Percentiles rank a stretch among this genome's conserved stretches.
phyloP scores from a whole-genome alignment of 2,329 filamentous ascomycete species.

The Diplodia scrobiculata region DNA sequence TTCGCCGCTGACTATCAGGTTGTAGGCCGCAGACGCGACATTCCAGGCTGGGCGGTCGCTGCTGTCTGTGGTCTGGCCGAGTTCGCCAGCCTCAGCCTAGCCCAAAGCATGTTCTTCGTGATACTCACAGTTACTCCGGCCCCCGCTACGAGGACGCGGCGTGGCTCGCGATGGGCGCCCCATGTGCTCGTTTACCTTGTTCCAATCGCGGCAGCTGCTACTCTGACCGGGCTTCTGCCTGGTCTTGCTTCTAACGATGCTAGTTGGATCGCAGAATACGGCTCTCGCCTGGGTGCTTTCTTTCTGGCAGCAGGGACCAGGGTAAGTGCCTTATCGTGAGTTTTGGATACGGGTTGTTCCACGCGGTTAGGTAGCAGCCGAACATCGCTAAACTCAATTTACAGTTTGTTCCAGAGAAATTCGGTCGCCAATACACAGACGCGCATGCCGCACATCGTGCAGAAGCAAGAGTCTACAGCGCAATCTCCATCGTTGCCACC shows the following conservation, averaged over 20 bases:
- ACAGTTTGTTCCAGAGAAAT: slow-evolving; percentile 51
- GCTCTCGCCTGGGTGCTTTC: slow-evolving; percentile 38
- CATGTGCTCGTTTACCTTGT: slow-evolving; percentile 41
- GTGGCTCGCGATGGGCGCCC: slow-evolving; percentile 42
- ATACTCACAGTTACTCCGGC: slow-evolving; percentile 60
- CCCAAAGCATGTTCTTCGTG: slow-evolving; percentile 65
- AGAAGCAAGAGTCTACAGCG: slow-evolving; percentile 38
- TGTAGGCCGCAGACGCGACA: slow-evolving; percentile 56
- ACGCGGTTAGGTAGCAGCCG: slow-evolving; percentile 1
- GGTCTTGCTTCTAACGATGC: slow-evolving; percentile 33
- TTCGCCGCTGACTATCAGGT: slow-evolving; percentile 24
- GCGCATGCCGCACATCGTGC: slow-evolving; percentile 46
- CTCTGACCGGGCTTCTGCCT: slow-evolving; percentile 49
- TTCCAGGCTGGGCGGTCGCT: slow-evolving; percentile 54
- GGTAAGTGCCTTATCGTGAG: slow-evolving; percentile 31
- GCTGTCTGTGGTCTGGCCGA: slow-evolving; percentile 63
- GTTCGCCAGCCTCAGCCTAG: slow-evolving; percentile 62
- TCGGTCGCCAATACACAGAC: slow-evolving; percentile 52
- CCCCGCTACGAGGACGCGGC: slow-evolving; percentile 42
- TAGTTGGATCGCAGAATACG: slow-evolving; percentile 33
- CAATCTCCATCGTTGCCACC: slow-evolving; percentile 44
- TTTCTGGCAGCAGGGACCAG: slow-evolving; percentile 43
- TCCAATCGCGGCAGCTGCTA: slow-evolving; percentile 50
- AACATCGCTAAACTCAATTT: slow-evolving; percentile 6
- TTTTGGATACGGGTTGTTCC: not conserved